These are phyloP conservation scores for Colletotrichum ledebouriae DNA, from an alignment of 2,329 filamentous ascomycete species.

Conservation along the genomic window DNA sequence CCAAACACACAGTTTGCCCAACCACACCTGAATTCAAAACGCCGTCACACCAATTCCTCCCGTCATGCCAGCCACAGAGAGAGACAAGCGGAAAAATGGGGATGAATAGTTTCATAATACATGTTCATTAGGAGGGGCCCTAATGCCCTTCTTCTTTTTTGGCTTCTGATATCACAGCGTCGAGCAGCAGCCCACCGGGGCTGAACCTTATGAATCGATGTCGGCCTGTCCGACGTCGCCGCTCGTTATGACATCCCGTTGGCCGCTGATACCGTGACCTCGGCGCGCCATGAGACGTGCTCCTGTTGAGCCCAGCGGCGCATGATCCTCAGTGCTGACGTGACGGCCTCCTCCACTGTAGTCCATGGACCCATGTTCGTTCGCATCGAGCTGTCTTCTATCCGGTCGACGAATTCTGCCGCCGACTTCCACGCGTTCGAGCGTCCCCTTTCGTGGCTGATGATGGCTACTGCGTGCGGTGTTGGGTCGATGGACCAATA, in stretches of 20 bases:
- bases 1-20: neutral
- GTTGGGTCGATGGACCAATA: constrained; percentile 50
- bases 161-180: neutral
- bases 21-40: neutral
- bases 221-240: constrained; percentile 2
- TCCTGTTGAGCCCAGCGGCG: constrained; percentile 60
- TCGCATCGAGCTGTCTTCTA: constrained; percentile 47
- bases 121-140: constrained; percentile 31
- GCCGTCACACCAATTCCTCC: constrained; percentile 2
- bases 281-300: constrained; percentile 60
- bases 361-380: constrained; percentile 58
- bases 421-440: constrained; percentile 48
- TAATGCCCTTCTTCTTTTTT: constrained; percentile 15
- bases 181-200: neutral
- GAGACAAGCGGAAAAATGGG: neutral
- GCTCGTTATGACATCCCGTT: constrained; percentile 35
- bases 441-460: constrained; percentile 48
- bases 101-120: constrained; percentile 31
- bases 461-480: constrained; percentile 41
- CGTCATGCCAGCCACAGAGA: constrained; percentile 14
- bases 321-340: constrained; percentile 56
- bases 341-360: constrained; percentile 59
- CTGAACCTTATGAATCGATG: neutral
- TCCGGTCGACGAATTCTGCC: constrained; percentile 50
- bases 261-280: constrained; percentile 46